Evolutionary conservation across 2,329 filamentous ascomycete genomes (phyloP).

Genomic region (Cladosporium cucumerinum): DNA sequence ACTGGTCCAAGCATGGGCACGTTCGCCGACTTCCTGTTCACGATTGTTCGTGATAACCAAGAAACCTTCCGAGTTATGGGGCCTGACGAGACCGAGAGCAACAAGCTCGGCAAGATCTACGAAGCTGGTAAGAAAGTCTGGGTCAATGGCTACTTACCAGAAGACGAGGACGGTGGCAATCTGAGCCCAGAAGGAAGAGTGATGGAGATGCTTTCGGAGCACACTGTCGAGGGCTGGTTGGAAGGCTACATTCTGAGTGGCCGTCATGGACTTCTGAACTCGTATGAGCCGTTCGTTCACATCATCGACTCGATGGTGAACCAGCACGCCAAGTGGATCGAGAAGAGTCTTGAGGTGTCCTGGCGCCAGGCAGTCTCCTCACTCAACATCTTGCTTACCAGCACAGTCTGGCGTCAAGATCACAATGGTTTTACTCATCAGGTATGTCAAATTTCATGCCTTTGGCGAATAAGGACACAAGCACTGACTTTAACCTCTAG

Average conservation of each 20-base stretch:
- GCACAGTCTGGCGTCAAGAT: conserved; percentile 71
- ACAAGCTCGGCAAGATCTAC: conserved; percentile 71
- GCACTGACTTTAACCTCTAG: conserved; percentile 64
- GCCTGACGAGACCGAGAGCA: conserved; percentile 77
- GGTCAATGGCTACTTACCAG: conserved; percentile 74
- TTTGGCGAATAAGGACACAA: neutral
- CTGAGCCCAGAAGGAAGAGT: conserved; percentile 65
- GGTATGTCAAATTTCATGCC: conserved; percentile 30
- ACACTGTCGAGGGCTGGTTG: conserved; percentile 76
- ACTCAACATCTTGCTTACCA: conserved; percentile 74
- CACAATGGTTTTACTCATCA: conserved; percentile 66
- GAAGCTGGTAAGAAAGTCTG: conserved; percentile 74
- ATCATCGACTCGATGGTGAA: conserved; percentile 84
- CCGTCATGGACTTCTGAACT: conserved; percentile 72
- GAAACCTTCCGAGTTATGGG: conserved; percentile 72
- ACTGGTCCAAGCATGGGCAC: conserved; percentile 63
- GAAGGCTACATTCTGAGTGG: conserved; percentile 75
- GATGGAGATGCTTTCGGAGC: conserved; percentile 82
- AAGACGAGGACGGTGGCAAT: conserved; percentile 72
- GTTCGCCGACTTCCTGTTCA: conserved; percentile 64
- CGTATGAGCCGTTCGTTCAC: conserved; percentile 79
- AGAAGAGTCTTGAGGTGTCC: conserved; percentile 75
- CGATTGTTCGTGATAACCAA: conserved; percentile 63
- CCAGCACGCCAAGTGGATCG: conserved; percentile 82
- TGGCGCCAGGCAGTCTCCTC: conserved; percentile 72